phyloP scores from a whole-genome alignment of 805 yeast genomes.

The Torulaspora indica region DNA sequence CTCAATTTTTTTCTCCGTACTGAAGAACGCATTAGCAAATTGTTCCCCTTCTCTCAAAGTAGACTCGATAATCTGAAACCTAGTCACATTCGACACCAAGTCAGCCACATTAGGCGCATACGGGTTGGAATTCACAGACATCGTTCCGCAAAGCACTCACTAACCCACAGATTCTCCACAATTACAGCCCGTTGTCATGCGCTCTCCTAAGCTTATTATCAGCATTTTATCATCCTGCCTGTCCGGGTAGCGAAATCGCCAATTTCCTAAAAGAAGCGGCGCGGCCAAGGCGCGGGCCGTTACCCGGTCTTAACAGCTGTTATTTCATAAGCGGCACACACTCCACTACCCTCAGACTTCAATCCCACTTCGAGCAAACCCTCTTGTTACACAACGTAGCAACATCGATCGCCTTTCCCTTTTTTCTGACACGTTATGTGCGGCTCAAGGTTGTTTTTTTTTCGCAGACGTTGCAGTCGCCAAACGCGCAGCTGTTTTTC shows the following conservation, averaged over 20 bases:
- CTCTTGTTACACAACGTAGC: background rate
- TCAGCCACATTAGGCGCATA: slow-evolving; percentile 96
- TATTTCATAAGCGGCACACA: no score
- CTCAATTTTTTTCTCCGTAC: slow-evolving; percentile 91
- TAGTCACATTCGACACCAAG: slow-evolving; percentile 79
- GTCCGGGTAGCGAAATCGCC: no score
- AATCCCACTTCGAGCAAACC: background rate
- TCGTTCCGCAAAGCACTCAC: background rate
- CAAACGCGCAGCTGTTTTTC: slow-evolving; percentile 6
- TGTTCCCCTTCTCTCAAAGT: slow-evolving; percentile 98
- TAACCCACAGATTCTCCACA: background rate
- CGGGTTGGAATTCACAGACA: slow-evolving; percentile 50
- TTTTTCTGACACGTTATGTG: no score
- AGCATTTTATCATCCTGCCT: no score
- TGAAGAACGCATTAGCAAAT: slow-evolving; percentile 94
- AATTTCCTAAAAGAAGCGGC: no score
- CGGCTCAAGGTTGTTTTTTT: background rate
- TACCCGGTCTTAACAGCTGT: no score
- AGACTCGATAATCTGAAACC: slow-evolving; percentile 88
- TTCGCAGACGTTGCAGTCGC: slow-evolving; percentile 5
- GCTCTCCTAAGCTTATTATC: background rate
- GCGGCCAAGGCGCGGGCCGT: no score
- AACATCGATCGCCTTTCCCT: background rate
- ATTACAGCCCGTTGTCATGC: no score
- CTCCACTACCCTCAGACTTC: background rate